phyloP scores from a whole-genome alignment of 345 rosid species.

The Brassica carinata region DNA sequence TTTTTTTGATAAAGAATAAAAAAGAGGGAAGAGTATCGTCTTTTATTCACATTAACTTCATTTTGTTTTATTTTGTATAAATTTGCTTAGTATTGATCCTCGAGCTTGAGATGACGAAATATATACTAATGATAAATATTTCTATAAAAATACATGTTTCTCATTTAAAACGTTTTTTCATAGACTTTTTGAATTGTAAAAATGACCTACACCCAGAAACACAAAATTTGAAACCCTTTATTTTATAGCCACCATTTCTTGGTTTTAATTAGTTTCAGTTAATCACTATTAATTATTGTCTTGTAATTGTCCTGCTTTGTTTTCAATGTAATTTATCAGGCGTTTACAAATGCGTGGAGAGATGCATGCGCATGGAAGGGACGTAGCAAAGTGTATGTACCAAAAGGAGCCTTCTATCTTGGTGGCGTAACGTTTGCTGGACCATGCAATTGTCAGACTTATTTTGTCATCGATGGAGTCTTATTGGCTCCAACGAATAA shows the following conservation, averaged over 20 bases:
- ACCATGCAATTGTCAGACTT: slow-evolving; percentile 2
- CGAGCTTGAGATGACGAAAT: background rate
- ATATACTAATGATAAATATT: background rate
- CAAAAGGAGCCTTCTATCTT: background rate
- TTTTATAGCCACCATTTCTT: background rate
- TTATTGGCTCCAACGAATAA: background rate
- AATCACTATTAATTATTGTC: background rate
- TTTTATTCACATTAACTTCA: no score
- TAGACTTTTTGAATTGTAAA: no score
- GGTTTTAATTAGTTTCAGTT: background rate
- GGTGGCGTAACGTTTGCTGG: background rate
- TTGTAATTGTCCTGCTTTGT: background rate
- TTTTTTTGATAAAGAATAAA: no score
- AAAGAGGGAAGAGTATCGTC: no score
- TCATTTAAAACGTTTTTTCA: background rate
- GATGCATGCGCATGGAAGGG: slow-evolving; percentile 13
- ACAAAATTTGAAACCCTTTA: background rate
- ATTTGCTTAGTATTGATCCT: no score
- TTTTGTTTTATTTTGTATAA: no score
- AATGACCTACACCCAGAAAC: background rate
- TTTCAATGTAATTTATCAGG: background rate
- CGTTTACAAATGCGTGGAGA: background rate
- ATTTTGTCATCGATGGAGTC: background rate
- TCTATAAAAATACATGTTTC: background rate
- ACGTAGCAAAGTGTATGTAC: background rate